Evolutionary conservation across 2,329 filamentous ascomycete species (phyloP).

Genomic region (Hortaea werneckii): DNA sequence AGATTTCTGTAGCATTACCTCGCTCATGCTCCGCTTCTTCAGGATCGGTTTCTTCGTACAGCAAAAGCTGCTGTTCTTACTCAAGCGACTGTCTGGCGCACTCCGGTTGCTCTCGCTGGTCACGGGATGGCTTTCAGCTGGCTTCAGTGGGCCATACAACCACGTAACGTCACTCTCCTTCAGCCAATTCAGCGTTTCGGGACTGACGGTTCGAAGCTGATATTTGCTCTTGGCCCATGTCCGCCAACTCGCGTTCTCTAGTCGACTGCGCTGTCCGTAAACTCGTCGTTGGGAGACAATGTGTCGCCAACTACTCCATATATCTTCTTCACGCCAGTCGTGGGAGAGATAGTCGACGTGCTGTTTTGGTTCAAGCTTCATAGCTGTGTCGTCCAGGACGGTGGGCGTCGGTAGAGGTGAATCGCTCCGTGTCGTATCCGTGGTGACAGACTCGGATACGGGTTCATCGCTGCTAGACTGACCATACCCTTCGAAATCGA

Average conservation of each 20-base stretch:
- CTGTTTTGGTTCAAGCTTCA: constrained; percentile 64
- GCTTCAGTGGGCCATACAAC: constrained; percentile 89
- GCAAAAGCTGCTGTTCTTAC: constrained; percentile 57
- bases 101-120: constrained; percentile 32
- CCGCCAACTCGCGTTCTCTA: constrained; percentile 96
- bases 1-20: constrained; percentile 84
- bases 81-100: constrained; percentile 45
- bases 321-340: constrained; percentile 89
- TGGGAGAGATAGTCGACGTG: constrained; percentile 96
- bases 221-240: constrained; percentile 94
- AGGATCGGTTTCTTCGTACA: constrained; percentile 76
- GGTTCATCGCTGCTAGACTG: constrained; percentile 7
- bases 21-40: constrained; percentile 93
- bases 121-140: constrained; percentile 49
- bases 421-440: constrained; percentile 48
- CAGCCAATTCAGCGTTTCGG: constrained; percentile 89
- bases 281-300: constrained; percentile 69
- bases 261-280: constrained; percentile 68
- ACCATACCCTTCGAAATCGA: not conserved
- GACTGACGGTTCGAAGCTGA: constrained; percentile 74
- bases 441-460: constrained; percentile 27
- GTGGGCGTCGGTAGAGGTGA: constrained; percentile 48
- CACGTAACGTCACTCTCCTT: constrained; percentile 97
- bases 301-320: constrained; percentile 95
- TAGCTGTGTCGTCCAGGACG: constrained; percentile 69